Evolutionary conservation across 352 stramenopile species (phyloP).

Genomic region (Plasmopara halstedii): DNA sequence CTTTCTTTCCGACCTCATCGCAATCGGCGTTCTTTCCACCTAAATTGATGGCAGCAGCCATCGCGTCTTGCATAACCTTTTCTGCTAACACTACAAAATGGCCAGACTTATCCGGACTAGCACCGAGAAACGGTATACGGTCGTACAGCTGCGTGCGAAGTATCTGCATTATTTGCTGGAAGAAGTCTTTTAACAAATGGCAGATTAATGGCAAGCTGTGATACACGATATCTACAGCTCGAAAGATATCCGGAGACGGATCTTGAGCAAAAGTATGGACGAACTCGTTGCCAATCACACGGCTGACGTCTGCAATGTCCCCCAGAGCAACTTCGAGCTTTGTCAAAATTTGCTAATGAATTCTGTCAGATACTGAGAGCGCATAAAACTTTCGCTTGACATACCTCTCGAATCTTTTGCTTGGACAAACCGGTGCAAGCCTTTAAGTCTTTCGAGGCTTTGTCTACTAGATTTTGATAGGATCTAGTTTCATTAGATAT

Average conservation of each 20-base stretch:
- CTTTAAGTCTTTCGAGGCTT: constrained; percentile 9
- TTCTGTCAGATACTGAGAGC: neutral
- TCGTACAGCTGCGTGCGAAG: constrained; percentile 28
- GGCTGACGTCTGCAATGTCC: constrained; percentile 25
- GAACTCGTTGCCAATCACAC: constrained; percentile 30
- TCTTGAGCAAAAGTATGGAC: constrained; percentile 20
- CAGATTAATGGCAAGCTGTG: constrained; percentile 34
- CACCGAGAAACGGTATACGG: constrained; percentile 33
- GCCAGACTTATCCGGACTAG: constrained; percentile 6
- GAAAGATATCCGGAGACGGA: constrained; percentile 15
- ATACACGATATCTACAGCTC: constrained; percentile 21
- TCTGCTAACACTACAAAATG: constrained; percentile 18
- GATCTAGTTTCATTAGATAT: constrained; percentile 7
- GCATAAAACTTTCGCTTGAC: neutral
- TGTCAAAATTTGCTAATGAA: constrained; percentile 27
- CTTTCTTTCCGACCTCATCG: constrained; percentile 20
- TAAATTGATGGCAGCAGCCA: constrained; percentile 20
- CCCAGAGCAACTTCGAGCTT: constrained; percentile 36
- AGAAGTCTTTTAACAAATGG: constrained; percentile 35
- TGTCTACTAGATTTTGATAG: constrained; percentile 26
- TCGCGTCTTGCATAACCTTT: constrained; percentile 15
- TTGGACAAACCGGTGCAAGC: neutral
- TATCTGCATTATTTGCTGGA: constrained; percentile 25
- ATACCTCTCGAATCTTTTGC: constrained; percentile 18
- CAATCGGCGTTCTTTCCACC: constrained; percentile 8